phyloP scores from a whole-genome alignment of 495 filamentous ascomycete species.

The Collariella sp. region DNA sequence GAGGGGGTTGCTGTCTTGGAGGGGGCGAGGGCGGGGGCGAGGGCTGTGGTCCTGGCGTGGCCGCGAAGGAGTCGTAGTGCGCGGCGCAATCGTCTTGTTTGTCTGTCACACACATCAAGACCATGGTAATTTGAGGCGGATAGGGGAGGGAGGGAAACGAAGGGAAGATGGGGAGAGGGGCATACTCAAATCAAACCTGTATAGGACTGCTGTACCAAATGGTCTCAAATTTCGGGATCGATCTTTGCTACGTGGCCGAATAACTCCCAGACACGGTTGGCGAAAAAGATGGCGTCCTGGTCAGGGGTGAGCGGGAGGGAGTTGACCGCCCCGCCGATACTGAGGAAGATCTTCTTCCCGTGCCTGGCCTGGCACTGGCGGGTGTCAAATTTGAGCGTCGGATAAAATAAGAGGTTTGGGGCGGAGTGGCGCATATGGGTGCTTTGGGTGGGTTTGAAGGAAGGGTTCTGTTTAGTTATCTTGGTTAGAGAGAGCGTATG shows the following conservation, averaged over 20 bases:
- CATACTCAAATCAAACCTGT: constrained; percentile 49
- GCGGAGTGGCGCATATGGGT: constrained; percentile 1
- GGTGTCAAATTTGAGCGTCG: constrained; percentile 38
- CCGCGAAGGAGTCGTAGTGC: constrained; percentile 10
- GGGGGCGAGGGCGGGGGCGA: neutral
- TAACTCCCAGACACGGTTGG: constrained; percentile 52
- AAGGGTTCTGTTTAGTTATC: neutral
- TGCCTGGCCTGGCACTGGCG: constrained; percentile 44
- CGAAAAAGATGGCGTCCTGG: constrained; percentile 43
- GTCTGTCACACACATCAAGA: neutral
- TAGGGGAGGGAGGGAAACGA: neutral
- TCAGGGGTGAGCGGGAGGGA: constrained; percentile 42
- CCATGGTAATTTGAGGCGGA: neutral
- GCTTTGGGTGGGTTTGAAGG: neutral
- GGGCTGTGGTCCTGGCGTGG: constrained; percentile 6
- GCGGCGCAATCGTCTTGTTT: constrained; percentile 20
- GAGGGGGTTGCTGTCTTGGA: neutral
- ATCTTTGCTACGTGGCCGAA: constrained; percentile 43
- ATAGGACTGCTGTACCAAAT: constrained; percentile 44
- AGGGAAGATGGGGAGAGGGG: neutral
- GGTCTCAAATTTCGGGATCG: constrained; percentile 32
- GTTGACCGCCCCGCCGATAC: constrained; percentile 48
- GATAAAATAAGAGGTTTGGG: constrained; percentile 9
- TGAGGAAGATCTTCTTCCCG: constrained; percentile 55
- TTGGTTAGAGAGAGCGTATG: neutral